Evolutionary conservation across 139 green algal genomes (phyloP).

Genomic region (Closterium sp.): DNA sequence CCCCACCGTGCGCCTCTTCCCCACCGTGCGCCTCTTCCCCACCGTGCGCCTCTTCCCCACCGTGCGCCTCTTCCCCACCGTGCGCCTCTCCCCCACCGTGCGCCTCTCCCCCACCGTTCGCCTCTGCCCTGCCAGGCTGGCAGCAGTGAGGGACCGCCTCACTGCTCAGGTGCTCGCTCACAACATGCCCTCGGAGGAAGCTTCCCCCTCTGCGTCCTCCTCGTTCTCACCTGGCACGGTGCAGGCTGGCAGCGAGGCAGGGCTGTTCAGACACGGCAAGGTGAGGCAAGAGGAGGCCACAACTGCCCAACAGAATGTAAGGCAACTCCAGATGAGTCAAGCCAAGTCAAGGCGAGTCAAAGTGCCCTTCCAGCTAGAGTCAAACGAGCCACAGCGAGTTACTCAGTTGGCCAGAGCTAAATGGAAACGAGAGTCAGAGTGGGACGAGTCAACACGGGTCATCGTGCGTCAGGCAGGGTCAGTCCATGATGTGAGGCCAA

Average conservation of each 20-base stretch:
- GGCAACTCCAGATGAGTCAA: neutral
- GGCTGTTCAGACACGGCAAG: neutral
- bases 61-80: neutral
- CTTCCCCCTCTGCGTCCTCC: neutral
- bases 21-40: neutral
- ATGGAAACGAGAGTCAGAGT: too few relatives aligned
- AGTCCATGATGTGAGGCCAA: too few relatives aligned
- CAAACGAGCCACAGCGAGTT: neutral
- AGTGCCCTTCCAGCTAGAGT: neutral
- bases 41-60: neutral
- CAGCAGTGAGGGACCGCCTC: slow-evolving; percentile 36
- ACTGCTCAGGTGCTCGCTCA: slow-evolving; percentile 32
- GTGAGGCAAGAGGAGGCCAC: neutral
- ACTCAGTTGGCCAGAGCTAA: too few relatives aligned
- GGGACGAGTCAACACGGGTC: too few relatives aligned
- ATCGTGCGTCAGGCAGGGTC: too few relatives aligned
- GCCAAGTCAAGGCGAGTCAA: neutral
- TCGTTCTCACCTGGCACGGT: neutral
- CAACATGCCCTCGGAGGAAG: neutral
- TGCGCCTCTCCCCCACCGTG: too few relatives aligned
- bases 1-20: neutral
- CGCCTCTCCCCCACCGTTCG: neutral
- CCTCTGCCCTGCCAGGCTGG: slow-evolving; percentile 30
- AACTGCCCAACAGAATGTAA: too few relatives aligned
- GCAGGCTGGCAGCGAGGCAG: neutral